phyloP scores from a whole-genome alignment of 2,329 filamentous ascomycete species.

The Monosporascus sp. region DNA sequence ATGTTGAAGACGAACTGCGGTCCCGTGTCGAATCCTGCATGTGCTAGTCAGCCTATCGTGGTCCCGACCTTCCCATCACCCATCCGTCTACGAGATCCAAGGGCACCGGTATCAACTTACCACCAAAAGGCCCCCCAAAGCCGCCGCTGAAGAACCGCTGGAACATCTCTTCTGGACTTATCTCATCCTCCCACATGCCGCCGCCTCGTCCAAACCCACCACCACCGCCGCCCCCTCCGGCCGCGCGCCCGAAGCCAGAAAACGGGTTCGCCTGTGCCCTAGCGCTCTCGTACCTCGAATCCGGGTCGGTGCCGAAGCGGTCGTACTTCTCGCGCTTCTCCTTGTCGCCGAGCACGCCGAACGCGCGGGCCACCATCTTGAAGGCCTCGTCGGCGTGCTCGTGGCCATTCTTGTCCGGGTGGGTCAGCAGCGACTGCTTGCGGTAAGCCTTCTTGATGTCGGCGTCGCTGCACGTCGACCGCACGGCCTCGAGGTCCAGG shows the following conservation, averaged over 20 bases:
- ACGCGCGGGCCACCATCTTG: conserved; percentile 94
- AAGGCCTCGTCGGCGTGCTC: conserved; percentile 95
- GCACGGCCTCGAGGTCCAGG: conserved; percentile 62
- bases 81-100: neutral
- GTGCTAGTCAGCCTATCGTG: neutral
- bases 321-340: conserved; percentile 91
- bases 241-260: conserved; percentile 42
- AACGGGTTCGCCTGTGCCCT: conserved; percentile 57
- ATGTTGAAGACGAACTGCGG: conserved; percentile 95
- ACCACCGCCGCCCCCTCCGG: conserved; percentile 30
- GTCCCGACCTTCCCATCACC: conserved; percentile 2
- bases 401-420: conserved; percentile 98
- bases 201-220: conserved; percentile 43
- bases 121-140: conserved; percentile 61
- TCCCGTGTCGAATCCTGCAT: conserved; percentile 62
- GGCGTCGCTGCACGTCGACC: conserved; percentile 62
- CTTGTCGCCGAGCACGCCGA: conserved; percentile 85
- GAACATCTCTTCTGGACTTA: conserved; percentile 96
- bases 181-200: conserved; percentile 79
- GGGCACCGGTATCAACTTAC: conserved; percentile 21
- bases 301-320: conserved; percentile 84
- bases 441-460: conserved; percentile 98
- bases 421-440: conserved; percentile 87
- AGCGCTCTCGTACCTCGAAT: conserved; percentile 70
- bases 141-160: conserved; percentile 89